Percentiles rank a stretch among this genome's conserved stretches.
These are phyloP conservation scores for Podospora didyma DNA, from an alignment of 495 filamentous ascomycete genomes.

Conservation along the genomic window DNA sequence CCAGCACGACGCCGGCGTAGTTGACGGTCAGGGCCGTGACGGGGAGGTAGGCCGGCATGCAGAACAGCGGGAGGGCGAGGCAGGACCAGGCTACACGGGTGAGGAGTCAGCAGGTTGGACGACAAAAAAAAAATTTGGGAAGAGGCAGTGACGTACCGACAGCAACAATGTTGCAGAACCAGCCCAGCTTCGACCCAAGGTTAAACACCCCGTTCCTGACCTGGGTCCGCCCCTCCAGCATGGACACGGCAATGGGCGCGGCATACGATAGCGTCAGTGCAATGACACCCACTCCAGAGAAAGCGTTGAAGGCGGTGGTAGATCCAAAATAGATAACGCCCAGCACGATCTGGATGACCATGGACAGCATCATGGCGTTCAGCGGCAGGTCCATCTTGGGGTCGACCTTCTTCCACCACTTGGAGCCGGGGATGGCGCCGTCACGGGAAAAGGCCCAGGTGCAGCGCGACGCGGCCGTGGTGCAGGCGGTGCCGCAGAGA, in stretches of 20 bases:
- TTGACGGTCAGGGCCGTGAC: slow-evolving; percentile 57
- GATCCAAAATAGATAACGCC: slow-evolving; percentile 54
- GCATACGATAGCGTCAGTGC: slow-evolving; percentile 55
- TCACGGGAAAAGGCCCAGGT: slow-evolving; percentile 62
- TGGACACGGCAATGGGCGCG: slow-evolving; percentile 53
- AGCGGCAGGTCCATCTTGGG: slow-evolving; percentile 44
- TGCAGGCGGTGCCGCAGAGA: slow-evolving; percentile 61
- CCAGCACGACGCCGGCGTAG: slow-evolving; percentile 60
- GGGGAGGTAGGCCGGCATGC: slow-evolving; percentile 58
- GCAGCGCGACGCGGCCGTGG: slow-evolving; percentile 54
- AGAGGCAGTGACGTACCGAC: slow-evolving; percentile 39
- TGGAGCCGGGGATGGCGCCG: slow-evolving; percentile 52
- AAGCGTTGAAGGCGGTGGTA: slow-evolving; percentile 52
- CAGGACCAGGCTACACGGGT: slow-evolving; percentile 49
- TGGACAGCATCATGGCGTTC: slow-evolving; percentile 50
- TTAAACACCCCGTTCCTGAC: slow-evolving; percentile 53
- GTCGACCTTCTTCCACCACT: slow-evolving; percentile 46
- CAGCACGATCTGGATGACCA: slow-evolving; percentile 41
- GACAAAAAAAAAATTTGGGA: slow-evolving; percentile 4
- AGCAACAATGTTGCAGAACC: slow-evolving; percentile 52
- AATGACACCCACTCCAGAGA: slow-evolving; percentile 61
- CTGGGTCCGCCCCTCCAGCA: slow-evolving; percentile 46
- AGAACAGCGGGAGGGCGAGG: slow-evolving; percentile 62
- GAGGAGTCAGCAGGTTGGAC: slow-evolving; percentile 7
- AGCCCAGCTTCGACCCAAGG: slow-evolving; percentile 52